Evolutionary conservation across 78 protist species (phyloP).

Genomic region (Guillardia theta): DNA sequence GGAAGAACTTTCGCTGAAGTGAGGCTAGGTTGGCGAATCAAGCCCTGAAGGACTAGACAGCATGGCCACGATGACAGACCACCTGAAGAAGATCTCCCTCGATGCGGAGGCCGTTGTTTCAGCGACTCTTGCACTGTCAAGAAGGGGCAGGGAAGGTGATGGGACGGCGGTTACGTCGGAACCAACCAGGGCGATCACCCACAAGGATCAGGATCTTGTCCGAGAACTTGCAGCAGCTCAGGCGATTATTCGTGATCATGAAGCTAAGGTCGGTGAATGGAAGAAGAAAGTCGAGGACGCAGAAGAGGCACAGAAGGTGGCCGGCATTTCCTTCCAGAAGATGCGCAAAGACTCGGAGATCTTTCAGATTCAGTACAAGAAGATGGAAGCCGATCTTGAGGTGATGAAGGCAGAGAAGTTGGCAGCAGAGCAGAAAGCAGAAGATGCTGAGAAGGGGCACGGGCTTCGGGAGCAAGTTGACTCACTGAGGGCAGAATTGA

Average conservation of each 20-base stretch:
- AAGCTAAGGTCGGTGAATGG: not conserved
- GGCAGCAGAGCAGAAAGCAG: not conserved
- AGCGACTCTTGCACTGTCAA: not conserved
- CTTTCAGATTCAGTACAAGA: not conserved
- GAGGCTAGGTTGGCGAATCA: too few relatives aligned
- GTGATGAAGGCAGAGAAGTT: not conserved
- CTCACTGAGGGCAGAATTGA: not conserved
- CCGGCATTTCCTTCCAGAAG: not conserved
- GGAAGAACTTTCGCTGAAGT: too few relatives aligned
- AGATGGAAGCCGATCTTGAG: too few relatives aligned
- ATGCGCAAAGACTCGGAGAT: not conserved
- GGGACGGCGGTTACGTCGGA: not conserved
- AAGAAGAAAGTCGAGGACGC: not conserved
- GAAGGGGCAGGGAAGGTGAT: not conserved
- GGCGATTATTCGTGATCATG: not conserved
- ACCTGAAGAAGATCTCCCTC: not conserved
- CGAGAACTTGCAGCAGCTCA: not conserved
- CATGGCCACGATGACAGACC: not conserved
- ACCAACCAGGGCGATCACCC: not conserved
- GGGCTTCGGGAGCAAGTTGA: not conserved
- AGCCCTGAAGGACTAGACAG: too few relatives aligned
- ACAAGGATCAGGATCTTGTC: not conserved
- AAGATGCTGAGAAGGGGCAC: not conserved
- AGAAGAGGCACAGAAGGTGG: not conserved
- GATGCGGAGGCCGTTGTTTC: not conserved